Percentiles rank a stretch among this genome's conserved stretches.
phyloP scores from a whole-genome alignment of 2,329 filamentous ascomycete species.

The Biscogniauxia mediterranea region DNA sequence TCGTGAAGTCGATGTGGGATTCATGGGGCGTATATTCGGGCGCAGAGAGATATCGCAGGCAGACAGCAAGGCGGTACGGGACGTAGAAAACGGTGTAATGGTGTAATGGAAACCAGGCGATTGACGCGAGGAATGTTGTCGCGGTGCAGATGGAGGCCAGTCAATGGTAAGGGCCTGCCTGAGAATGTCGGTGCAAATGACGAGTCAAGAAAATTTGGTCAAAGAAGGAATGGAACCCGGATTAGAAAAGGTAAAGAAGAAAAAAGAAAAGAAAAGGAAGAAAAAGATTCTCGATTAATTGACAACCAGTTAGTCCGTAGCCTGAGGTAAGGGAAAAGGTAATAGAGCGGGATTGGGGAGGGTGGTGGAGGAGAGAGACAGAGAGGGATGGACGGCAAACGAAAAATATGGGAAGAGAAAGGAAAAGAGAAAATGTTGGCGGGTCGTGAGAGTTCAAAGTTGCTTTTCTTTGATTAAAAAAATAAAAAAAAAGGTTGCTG shows the following conservation, averaged over 20 bases:
- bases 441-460: conserved; percentile 6
- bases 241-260: conserved; percentile 2
- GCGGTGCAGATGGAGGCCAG: neutral
- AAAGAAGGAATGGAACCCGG: conserved; percentile 13
- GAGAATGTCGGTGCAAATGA: neutral
- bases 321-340: too few species aligned
- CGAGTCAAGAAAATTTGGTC: conserved; percentile 3
- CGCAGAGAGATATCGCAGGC: neutral
- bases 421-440: neutral
- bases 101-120: conserved; percentile 4
- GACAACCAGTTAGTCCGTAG: too few species aligned
- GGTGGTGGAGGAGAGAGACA: too few species aligned
- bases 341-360: too few species aligned
- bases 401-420: conserved; percentile 7
- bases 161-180: conserved; percentile 8
- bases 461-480: conserved; percentile 12
- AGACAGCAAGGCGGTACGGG: neutral
- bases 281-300: neutral
- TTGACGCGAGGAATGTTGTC: conserved; percentile 1
- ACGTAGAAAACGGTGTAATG: neutral
- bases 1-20: conserved; percentile 19
- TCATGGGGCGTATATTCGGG: conserved; percentile 20
- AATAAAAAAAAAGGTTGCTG: too few species aligned
- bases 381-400: too few species aligned
- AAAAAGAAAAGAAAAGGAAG: neutral